Percentiles rank a stretch among this genome's conserved stretches.
Conservation (phyloP, 2,329 filamentous ascomycete genomes). For the Phialophora chinensis region DNA sequence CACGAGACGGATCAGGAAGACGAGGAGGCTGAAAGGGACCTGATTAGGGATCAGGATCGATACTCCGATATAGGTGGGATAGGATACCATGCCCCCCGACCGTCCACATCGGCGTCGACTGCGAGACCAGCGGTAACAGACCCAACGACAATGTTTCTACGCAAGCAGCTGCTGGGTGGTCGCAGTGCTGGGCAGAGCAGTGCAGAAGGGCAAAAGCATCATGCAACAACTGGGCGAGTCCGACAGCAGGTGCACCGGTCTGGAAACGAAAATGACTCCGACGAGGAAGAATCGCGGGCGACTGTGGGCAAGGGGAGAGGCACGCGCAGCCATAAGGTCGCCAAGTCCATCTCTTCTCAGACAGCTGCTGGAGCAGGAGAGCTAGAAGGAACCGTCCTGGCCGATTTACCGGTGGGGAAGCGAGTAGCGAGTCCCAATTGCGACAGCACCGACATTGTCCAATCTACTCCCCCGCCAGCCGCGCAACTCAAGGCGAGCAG, state of each 20-base stretch:
- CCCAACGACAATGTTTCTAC: slow-evolving; percentile 29
- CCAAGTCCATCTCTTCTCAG: neutral
- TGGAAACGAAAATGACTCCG: slow-evolving; percentile 11
- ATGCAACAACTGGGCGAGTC: slow-evolving; percentile 15
- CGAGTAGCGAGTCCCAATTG: neutral
- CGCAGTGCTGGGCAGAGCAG: neutral
- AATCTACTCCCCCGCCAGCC: neutral
- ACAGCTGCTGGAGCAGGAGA: neutral
- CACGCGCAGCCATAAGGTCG: neutral
- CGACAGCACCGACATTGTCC: neutral
- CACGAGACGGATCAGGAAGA: slow-evolving; percentile 3
- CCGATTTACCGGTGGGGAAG: neutral
- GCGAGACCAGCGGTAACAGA: slow-evolving; percentile 7
- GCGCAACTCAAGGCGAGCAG: slow-evolving; percentile 8
- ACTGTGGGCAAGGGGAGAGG: slow-evolving; percentile 4
- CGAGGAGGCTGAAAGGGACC: slow-evolving; percentile 15
- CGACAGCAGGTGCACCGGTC: slow-evolving; percentile 3
- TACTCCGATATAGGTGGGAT: slow-evolving; percentile 31
- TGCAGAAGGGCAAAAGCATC: neutral
- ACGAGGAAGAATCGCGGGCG: slow-evolving; percentile 22
- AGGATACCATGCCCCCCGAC: slow-evolving; percentile 18
- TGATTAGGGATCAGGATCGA: slow-evolving; percentile 10
- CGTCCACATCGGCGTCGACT: neutral
- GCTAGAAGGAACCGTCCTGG: neutral
- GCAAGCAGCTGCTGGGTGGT: slow-evolving; percentile 30